Percentiles rank a stretch among this genome's conserved stretches.
Conservation (phyloP, 352 stramenopile genomes). For the Phytopythium sindhum region DNA sequence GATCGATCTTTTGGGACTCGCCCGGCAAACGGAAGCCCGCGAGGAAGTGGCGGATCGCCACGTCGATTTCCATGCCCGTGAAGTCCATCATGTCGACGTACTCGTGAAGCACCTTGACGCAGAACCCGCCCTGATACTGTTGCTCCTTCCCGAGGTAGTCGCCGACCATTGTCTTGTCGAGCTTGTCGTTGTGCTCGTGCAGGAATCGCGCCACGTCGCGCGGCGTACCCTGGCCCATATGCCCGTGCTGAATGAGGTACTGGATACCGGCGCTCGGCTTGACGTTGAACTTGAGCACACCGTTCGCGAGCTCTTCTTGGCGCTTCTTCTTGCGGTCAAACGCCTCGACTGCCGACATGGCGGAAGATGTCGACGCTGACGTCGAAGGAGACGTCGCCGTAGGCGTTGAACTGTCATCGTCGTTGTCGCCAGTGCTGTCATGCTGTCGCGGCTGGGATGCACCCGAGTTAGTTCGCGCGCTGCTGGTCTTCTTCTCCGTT, state of each 20-base stretch:
- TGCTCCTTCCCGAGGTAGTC: slow-evolving; percentile 97
- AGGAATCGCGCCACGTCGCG: slow-evolving; percentile 94
- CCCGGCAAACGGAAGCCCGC: slow-evolving; percentile 97
- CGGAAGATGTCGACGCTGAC: slow-evolving; percentile 28
- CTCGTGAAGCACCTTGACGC: slow-evolving; percentile 92
- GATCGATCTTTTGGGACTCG: slow-evolving; percentile 99
- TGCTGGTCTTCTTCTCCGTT: slow-evolving; percentile 38
- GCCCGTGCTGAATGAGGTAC: slow-evolving; percentile 90
- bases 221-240: slow-evolving; percentile 90
- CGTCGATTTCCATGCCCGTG: slow-evolving; percentile 92
- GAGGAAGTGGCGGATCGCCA: slow-evolving; percentile 97
- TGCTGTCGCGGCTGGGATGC: slow-evolving; percentile 11
- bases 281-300: slow-evolving; percentile 98
- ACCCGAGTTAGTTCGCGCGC: slow-evolving; percentile 17
- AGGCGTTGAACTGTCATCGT: slow-evolving; percentile 39
- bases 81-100: slow-evolving; percentile 98
- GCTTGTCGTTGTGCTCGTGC: slow-evolving; percentile 84
- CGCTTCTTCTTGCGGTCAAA: slow-evolving; percentile 97
- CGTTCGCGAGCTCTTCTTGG: slow-evolving; percentile 96
- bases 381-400: slow-evolving; percentile 11
- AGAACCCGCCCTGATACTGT: slow-evolving; percentile 93
- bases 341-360: slow-evolving; percentile 88
- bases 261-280: slow-evolving; percentile 91
- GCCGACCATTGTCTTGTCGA: slow-evolving; percentile 97
- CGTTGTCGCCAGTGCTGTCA: slow-evolving; percentile 33